Base-by-base conservation (phyloP, 768 basidiomycete species). In the Clitopilus passeckerianus region DNA sequence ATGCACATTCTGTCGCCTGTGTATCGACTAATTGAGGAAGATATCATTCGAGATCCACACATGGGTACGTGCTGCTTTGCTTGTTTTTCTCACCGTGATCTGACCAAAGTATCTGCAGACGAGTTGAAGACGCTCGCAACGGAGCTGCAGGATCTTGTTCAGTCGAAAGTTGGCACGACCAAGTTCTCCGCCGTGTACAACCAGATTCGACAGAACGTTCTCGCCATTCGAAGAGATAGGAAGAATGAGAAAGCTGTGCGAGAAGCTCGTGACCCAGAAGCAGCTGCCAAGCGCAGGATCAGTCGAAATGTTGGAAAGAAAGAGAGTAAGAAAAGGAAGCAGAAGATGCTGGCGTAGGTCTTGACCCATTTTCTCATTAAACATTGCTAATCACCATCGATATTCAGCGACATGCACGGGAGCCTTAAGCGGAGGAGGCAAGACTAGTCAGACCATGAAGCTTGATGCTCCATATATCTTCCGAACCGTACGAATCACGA, bases 91-190 rank as follows among this genome's bases (percentile, higher is more conserved):
- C 14, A 18, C 4, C 20, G 15, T 33, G 33, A 23, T 53, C 53
- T 53, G 53, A 27, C 22, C 9, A 14, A 20, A 14, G 15, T 54
- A n/a, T 34, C 12, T 52, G 15, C 59, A 96, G 96, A 89, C 43
- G 93, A 95, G 55, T 75, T 98, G 18, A 91, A 93, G 70, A 84
- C 83, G 0, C 79, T 92, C 0, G 87, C 91, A 1, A 75, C 81
- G 10, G 95, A 99, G 71, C 75, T 98, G 22, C 89, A 92, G 62
- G 93, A 95, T 58, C 82, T 98, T 6, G 74, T 99, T 3, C 95
- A 95, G 69, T 71, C 74, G 52, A 93, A 93, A 80, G 88, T 98
- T 46, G 95, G 95, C 34, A 84, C 86, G n/a, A 90, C 90, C 7
- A 85, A 82, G 64, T 98, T 97, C 71, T 84, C 94, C 0, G 71